Conservation (phyloP, 148 eudicot genomes). For the Spergularia marina region DNA sequence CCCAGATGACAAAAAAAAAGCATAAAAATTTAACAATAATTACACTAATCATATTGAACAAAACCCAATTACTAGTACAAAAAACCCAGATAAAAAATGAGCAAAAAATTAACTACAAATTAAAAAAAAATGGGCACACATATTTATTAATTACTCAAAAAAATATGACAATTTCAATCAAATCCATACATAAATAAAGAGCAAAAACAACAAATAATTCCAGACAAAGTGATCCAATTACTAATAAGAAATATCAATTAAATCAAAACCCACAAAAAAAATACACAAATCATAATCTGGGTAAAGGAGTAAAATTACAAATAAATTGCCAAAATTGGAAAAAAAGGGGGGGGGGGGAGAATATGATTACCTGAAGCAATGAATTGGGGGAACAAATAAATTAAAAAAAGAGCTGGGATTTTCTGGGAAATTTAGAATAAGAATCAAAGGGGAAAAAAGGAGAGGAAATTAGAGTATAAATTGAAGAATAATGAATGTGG, state of each 20-base stretch:
- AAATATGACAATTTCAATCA: not conserved
- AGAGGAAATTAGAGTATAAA: not conserved
- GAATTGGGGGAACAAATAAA: not conserved
- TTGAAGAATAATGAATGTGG: not conserved
- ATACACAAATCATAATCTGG: not conserved
- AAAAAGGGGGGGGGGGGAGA: not conserved
- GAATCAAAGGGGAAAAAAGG: not conserved
- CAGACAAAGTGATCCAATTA: not conserved
- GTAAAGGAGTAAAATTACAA: not conserved
- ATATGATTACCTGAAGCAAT: conserved; percentile 3
- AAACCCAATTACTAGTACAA: too few species aligned
- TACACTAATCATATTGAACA: not conserved
- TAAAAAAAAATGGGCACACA: too few species aligned
- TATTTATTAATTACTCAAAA: not conserved
- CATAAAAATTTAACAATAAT: not conserved
- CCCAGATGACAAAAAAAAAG: not conserved
- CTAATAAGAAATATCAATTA: not conserved
- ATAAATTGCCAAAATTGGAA: too few species aligned
- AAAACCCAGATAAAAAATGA: too few species aligned
- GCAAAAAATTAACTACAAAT: too few species aligned
- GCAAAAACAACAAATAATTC: not conserved
- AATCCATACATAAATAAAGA: not conserved
- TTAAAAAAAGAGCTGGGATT: not conserved
- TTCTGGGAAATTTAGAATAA: not conserved
- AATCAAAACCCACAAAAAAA: not conserved